Base-by-base conservation (phyloP, 2,329 filamentous ascomycete genomes). In the Sporothrix brunneoviolacea region DNA sequence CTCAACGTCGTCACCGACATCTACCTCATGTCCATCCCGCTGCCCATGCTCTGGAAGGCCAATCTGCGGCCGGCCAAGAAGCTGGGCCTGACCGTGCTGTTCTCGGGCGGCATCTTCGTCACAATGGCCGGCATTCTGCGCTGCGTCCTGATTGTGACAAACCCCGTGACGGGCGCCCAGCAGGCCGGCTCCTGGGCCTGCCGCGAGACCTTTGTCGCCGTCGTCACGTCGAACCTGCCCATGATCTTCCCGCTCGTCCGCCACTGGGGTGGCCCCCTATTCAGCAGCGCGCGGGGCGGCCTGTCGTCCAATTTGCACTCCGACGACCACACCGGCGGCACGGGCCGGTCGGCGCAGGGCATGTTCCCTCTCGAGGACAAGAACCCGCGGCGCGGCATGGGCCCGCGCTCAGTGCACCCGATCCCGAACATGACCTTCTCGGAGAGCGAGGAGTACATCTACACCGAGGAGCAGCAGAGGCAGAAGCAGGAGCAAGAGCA, bases 51-150 rank as follows among this genome's bases (percentile, higher is more conserved):
- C 2, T 79, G 74, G 69, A 68, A 67, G 51, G 72, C 77, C 0
- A 70, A 69, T 4, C 65, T 83, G 6, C 66, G 64, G 8, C 66
- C 68, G 18, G 61, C 65, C 5, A 76, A 75, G 57, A 83, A 82
- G 58, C 56, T 74, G 2, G 70, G 73, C 3, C 65, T 82, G 0
- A 65, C 77, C 2, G 53, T 78, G 4, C 66, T 83, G 15, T 82
- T 81, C 60, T 72, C 71, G 32, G 76, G 76, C 12, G 78, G 75
- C 6, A 58, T 74, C 12, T 79, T 82, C 56, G 72, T 80, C 42
- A 79, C 77, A 56, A 68, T 74, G 36, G 72, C 72, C 18, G 75
- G 73, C 4, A 71, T 80, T 50, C 63, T 82, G 8, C 75, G 78
- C 37, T 76, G 73, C 48, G 68, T 76, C 4, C 61, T 76, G 7